Evolutionary conservation across 2,329 filamentous ascomycete genomes (phyloP), one percentile per base, ranked within the genome.

Genomic region (Alternaria consortialis): DNA sequence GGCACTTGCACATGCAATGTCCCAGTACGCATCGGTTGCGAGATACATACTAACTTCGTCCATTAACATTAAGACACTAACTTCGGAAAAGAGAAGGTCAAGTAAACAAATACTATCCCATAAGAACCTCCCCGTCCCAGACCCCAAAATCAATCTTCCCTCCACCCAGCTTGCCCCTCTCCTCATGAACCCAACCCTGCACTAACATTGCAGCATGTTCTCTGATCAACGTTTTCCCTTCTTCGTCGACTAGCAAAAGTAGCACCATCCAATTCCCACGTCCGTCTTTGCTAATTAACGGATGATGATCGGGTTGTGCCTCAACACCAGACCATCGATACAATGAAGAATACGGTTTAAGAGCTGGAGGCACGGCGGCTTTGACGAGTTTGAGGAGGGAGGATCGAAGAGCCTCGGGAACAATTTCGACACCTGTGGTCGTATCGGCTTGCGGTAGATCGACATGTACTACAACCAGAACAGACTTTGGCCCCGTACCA

Each of bases 221-320:
- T 8, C 56, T 55, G 2, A 42, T 20, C 29, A 61, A 5, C 23
- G 43, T 44, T 27, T 43, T n/a, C 11, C 50, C 51, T 13, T 56
- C 56, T 13, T 56, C 46, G n/a, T 48, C 60, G 36, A 55, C 56
- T 27, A 63, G 17, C 25, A 57, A 44, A 36, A 62, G 23, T 46
- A 50, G 37, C n/a, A 60, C 34, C 58, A 66, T 48, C 63, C 63
- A 69, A 23, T 56, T 36, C 3, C 62, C 65, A 15, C 53, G 58
- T 7, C 53, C 43, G 4, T 56, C 59, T 1, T 52, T 42, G 0
- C 56, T 58, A 37, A 70, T 69, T 12, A 37, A 4, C 2, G 67
- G 66, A 52, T 70, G 68, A 56, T 57, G 43, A 7, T 64, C 50
- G 2, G 68, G 68, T 43, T 70, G 67, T 8, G 60, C 58, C n/a